Percentiles rank a stretch among this genome's conserved stretches.
Conservation (phyloP, 2,329 filamentous ascomycete genomes). For the Apiospora pterosperma region DNA sequence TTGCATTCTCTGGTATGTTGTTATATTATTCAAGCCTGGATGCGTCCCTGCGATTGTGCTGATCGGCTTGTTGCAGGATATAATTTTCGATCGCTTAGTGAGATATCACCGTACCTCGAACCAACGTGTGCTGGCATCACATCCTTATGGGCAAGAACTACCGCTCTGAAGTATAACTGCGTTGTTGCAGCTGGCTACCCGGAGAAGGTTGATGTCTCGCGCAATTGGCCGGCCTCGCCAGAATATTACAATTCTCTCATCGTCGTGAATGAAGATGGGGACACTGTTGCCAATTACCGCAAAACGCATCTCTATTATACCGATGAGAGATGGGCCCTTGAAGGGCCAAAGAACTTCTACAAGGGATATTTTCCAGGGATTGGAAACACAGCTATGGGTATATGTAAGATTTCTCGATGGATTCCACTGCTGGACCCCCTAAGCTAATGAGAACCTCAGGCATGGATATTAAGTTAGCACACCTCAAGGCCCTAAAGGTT, state of each 20-base stretch:
- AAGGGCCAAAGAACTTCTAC: slow-evolving; percentile 50
- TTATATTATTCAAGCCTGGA: slow-evolving; percentile 6
- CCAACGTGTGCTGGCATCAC: slow-evolving; percentile 61
- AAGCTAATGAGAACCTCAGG: slow-evolving; percentile 26
- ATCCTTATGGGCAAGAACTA: slow-evolving; percentile 67
- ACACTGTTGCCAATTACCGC: slow-evolving; percentile 58
- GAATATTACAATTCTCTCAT: slow-evolving; percentile 46
- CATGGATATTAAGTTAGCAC: slow-evolving; percentile 59
- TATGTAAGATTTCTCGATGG: slow-evolving; percentile 50
- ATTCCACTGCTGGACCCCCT: slow-evolving; percentile 7
- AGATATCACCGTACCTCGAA: slow-evolving; percentile 70
- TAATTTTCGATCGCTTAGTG: slow-evolving; percentile 67
- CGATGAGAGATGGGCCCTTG: slow-evolving; percentile 60
- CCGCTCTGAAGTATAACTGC: slow-evolving; percentile 64
- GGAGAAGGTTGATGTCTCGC: slow-evolving; percentile 55
- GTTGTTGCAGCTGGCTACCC: slow-evolving; percentile 72
- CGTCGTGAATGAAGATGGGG: slow-evolving; percentile 54
- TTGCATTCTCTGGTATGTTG: slow-evolving; percentile 67
- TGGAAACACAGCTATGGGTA: slow-evolving; percentile 54
- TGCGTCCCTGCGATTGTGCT: background rate
- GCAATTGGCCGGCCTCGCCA: slow-evolving; percentile 44
- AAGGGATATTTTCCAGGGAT: slow-evolving; percentile 41
- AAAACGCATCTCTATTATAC: slow-evolving; percentile 58
- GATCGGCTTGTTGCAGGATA: slow-evolving; percentile 51
- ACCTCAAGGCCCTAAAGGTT: slow-evolving; percentile 13